Percentiles rank a stretch among this genome's conserved stretches.
Evolutionary conservation across 192 early-diverging fungal genomes (phyloP).

Genomic region (Coemansia sp.): DNA sequence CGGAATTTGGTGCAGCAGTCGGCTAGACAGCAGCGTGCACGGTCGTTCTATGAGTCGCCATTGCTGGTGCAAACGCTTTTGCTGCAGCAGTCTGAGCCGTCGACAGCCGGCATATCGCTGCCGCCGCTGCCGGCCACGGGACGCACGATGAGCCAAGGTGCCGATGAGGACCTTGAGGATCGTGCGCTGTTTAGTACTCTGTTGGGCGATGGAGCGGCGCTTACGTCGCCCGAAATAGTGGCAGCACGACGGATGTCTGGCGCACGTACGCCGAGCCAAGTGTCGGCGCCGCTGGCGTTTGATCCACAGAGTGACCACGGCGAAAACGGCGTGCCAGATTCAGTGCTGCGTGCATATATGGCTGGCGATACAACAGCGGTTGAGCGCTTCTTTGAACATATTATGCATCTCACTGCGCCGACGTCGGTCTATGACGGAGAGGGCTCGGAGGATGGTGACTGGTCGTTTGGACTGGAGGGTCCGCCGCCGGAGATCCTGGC

Average conservation of each 20-base stretch:
- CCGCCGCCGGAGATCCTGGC: conserved; percentile 37
- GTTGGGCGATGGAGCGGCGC: conserved; percentile 49
- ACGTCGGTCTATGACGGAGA: conserved; percentile 44
- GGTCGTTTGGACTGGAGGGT: conserved; percentile 47
- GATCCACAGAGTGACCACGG: conserved; percentile 35
- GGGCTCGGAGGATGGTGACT: conserved; percentile 45
- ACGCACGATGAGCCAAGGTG: conserved; percentile 16
- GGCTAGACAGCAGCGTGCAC: conserved; percentile 24
- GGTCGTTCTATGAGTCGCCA: conserved; percentile 40
- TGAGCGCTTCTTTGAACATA: conserved; percentile 53
- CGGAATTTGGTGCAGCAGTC: neutral
- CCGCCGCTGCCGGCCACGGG: conserved; percentile 12
- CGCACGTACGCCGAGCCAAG: conserved; percentile 6
- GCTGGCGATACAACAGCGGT: conserved; percentile 45
- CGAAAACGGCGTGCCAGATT: conserved; percentile 44
- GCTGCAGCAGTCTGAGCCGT: conserved; percentile 8
- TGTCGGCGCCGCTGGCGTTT: conserved; percentile 21
- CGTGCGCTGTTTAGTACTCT: conserved; percentile 39
- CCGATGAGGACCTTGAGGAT: conserved; percentile 31
- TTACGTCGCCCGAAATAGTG: conserved; percentile 21
- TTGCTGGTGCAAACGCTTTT: conserved; percentile 39
- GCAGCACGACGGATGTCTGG: conserved; percentile 25
- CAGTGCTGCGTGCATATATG: conserved; percentile 48
- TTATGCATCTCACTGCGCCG: conserved; percentile 45
- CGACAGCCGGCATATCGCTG: conserved; percentile 3